phyloP scores from a whole-genome alignment of 768 basidiomycete genomes.

The Podaxis pistillaris region DNA sequence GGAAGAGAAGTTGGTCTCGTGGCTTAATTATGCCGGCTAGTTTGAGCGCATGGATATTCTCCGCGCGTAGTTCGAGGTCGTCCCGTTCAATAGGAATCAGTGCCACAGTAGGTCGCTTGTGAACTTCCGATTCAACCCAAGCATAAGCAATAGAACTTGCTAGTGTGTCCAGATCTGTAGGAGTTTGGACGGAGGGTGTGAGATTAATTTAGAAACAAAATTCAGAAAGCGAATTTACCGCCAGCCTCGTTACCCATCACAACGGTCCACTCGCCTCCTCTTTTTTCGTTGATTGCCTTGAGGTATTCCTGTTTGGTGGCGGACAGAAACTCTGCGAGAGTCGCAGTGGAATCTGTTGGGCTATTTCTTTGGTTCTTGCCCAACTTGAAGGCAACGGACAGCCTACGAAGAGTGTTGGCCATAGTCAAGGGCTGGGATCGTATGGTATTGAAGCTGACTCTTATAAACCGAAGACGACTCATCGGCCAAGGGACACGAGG shows the following conservation, averaged over 20 bases:
- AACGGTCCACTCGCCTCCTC: slow-evolving; percentile 70
- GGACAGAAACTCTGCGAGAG: slow-evolving; percentile 30
- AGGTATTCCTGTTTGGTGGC: slow-evolving; percentile 61
- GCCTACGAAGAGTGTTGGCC: slow-evolving; percentile 31
- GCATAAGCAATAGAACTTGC: slow-evolving; percentile 86
- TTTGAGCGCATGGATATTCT: slow-evolving; percentile 78
- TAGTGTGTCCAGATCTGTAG: slow-evolving; percentile 83
- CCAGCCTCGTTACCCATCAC: slow-evolving; percentile 97
- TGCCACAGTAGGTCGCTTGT: slow-evolving; percentile 60
- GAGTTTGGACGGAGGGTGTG: neutral
- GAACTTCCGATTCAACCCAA: slow-evolving; percentile 63
- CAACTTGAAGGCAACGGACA: slow-evolving; percentile 34
- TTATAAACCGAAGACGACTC: neutral
- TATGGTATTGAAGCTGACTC: slow-evolving; percentile 3
- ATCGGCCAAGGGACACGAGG: neutral
- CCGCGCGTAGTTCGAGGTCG: slow-evolving; percentile 79
- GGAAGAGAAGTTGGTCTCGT: slow-evolving; percentile 57
- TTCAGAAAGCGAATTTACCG: slow-evolving; percentile 45
- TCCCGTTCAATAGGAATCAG: slow-evolving; percentile 65
- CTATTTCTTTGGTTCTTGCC: slow-evolving; percentile 22
- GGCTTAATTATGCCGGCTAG: slow-evolving; percentile 53
- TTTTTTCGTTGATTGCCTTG: slow-evolving; percentile 43
- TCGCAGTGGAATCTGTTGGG: slow-evolving; percentile 18
- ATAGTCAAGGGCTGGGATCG: slow-evolving; percentile 14
- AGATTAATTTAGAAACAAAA: slow-evolving; percentile 1